Evolutionary conservation across 78 protist genomes (phyloP).

Genomic region (Dictyostelium firmibasis): DNA sequence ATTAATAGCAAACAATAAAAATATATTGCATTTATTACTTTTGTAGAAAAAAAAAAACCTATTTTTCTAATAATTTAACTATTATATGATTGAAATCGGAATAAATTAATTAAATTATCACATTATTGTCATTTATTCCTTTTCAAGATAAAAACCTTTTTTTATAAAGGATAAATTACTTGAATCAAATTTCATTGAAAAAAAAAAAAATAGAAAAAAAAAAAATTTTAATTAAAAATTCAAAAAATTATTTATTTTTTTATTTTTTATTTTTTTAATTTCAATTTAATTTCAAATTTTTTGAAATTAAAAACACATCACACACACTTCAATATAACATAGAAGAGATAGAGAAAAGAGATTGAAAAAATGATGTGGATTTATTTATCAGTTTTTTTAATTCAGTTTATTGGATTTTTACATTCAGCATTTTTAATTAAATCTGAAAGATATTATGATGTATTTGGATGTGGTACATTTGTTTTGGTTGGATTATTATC

Average conservation of each 20-base stretch:
- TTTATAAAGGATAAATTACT: too few species aligned
- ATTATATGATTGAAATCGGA: too few species aligned
- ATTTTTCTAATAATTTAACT: too few species aligned
- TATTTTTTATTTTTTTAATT: too few species aligned
- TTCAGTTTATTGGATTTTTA: conserved; percentile 10
- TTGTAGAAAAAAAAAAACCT: too few species aligned
- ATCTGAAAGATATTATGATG: conserved; percentile 57
- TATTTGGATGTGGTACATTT: conserved; percentile 9
- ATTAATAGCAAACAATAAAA: background rate
- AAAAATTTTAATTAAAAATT: too few species aligned
- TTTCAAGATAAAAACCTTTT: background rate
- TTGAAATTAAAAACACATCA: background rate
- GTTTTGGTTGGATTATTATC: background rate
- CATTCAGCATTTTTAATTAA: background rate
- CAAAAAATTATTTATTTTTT: too few species aligned
- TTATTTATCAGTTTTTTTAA: background rate
- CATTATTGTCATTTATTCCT: background rate
- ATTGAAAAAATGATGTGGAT: background rate
- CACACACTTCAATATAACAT: background rate
- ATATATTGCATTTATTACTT: too few species aligned
- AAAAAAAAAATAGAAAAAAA: too few species aligned
- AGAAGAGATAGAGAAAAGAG: background rate
- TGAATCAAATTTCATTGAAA: background rate
- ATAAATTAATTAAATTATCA: too few species aligned
- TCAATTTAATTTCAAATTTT: background rate